Conservation (phyloP, 2,329 filamentous ascomycete genomes). For the Monilinia fructigena region DNA sequence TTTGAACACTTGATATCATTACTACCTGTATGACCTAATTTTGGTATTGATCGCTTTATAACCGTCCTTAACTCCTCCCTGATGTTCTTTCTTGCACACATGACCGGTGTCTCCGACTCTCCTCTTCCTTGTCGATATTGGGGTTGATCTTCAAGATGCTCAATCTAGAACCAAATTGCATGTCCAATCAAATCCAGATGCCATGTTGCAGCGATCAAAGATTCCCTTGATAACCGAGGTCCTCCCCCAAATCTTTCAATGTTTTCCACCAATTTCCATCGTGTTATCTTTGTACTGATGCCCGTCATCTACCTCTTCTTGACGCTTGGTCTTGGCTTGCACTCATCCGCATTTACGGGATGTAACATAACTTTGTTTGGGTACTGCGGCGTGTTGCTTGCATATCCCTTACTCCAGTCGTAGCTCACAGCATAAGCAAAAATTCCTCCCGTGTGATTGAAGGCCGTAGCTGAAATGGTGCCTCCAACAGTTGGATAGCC, state of each 20-base stretch:
- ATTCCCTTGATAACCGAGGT: background rate
- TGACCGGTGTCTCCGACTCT: background rate
- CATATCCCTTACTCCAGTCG: slow-evolving; percentile 97
- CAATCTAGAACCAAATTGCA: background rate
- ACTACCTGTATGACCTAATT: slow-evolving; percentile 19
- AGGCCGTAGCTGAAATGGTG: slow-evolving; percentile 86
- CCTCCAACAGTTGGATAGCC: slow-evolving; percentile 83
- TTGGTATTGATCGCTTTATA: slow-evolving; percentile 21
- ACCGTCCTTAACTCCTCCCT: slow-evolving; percentile 17
- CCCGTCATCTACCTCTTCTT: slow-evolving; percentile 39
- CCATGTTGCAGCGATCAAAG: background rate
- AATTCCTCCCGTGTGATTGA: slow-evolving; percentile 80
- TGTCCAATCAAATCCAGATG: slow-evolving; percentile 1
- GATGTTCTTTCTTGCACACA: slow-evolving; percentile 10
- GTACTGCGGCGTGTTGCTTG: slow-evolving; percentile 71
- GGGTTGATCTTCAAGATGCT: background rate
- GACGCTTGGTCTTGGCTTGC: slow-evolving; percentile 50
- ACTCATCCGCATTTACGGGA: slow-evolving; percentile 65
- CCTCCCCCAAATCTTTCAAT: background rate
- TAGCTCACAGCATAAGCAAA: slow-evolving; percentile 92
- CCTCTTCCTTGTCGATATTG: background rate
- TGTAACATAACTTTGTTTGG: slow-evolving; percentile 85
- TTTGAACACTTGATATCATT: slow-evolving; percentile 18
- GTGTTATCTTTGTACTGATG: background rate
- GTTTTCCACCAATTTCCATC: slow-evolving; percentile 2